A percentile compares a stretch with the other conserved stretches of the same genome.
These are phyloP conservation scores for Chiua sp. DNA, from an alignment of 1,284 basidiomycete genomes.

Conservation along the genomic window DNA sequence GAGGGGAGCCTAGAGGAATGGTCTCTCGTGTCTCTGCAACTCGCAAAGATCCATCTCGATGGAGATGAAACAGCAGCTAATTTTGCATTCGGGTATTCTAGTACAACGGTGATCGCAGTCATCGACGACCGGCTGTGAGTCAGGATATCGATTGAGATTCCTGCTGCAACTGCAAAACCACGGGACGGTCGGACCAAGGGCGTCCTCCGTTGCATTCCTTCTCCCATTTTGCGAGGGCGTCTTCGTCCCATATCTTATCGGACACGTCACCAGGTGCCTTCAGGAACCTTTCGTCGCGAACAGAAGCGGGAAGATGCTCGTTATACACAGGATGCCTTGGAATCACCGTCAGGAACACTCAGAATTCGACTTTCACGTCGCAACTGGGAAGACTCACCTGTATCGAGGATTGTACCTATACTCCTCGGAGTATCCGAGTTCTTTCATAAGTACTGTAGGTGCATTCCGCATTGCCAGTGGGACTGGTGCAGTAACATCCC, in stretches of 20 bases:
- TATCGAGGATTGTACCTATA: slow-evolving; percentile 86
- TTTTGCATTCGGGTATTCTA: neutral
- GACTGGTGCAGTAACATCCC: slow-evolving; percentile 61
- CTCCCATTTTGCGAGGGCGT: slow-evolving; percentile 78
- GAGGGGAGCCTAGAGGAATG: no score
- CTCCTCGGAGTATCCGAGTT: slow-evolving; percentile 75
- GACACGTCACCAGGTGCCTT: slow-evolving; percentile 54
- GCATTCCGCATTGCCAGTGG: slow-evolving; percentile 88
- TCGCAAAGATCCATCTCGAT: neutral
- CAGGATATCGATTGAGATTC: slow-evolving; percentile 1
- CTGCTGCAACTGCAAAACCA: neutral
- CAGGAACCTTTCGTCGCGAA: slow-evolving; percentile 55
- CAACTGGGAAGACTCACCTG: slow-evolving; percentile 48
- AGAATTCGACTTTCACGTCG: neutral
- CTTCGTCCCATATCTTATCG: slow-evolving; percentile 78
- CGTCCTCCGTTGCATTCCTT: slow-evolving; percentile 61
- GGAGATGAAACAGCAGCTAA: neutral
- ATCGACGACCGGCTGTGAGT: neutral
- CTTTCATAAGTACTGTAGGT: slow-evolving; percentile 83
- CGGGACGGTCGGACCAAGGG: slow-evolving; percentile 64
- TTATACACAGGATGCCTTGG: slow-evolving; percentile 77
- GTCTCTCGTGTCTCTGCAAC: no score
- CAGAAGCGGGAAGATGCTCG: slow-evolving; percentile 55
- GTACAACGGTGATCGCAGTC: neutral
- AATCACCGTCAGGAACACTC: slow-evolving; percentile 4